phyloP scores from a whole-genome alignment of 352 stramenopile species.

The Globisporangium lucens region DNA sequence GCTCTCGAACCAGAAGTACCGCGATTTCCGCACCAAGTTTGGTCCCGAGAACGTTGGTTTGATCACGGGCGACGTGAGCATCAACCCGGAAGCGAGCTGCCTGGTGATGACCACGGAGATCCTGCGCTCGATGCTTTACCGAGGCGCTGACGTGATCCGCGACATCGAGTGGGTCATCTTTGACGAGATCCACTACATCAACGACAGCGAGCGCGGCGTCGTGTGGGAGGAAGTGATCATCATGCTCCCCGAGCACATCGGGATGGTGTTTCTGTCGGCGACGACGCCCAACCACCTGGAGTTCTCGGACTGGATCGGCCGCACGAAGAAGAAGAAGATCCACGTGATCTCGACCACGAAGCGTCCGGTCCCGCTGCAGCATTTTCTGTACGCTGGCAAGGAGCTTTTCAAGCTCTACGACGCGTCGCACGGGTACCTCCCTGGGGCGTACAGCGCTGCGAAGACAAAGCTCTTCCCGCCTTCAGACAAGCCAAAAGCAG shows the following conservation, averaged over 20 bases:
- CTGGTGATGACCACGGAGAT: slow-evolving; percentile 99
- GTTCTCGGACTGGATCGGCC: slow-evolving; percentile 99
- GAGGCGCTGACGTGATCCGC: slow-evolving; percentile 94
- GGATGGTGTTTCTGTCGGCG: slow-evolving; percentile 98
- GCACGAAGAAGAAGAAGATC: slow-evolving; percentile 95
- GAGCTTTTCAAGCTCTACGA: slow-evolving; percentile 90
- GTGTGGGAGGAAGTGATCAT: slow-evolving; percentile 99
- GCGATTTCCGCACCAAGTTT: slow-evolving; percentile 95
- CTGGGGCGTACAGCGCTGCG: slow-evolving; percentile 49
- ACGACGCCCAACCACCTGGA: slow-evolving; percentile 99
- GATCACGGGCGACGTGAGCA: slow-evolving; percentile 97
- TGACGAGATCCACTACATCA: slow-evolving; percentile 98
- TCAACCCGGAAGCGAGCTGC: slow-evolving; percentile 95
- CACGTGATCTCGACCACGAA: slow-evolving; percentile 98
- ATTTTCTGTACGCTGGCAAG: slow-evolving; percentile 94
- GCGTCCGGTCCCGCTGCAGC: slow-evolving; percentile 95
- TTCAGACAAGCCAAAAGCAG: slow-evolving; percentile 49
- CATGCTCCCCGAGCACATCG: slow-evolving; percentile 96
- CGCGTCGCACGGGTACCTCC: slow-evolving; percentile 47
- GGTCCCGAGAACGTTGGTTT: slow-evolving; percentile 93
- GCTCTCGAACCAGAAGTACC: slow-evolving; percentile 98
- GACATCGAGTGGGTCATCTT: slow-evolving; percentile 98
- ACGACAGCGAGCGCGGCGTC: slow-evolving; percentile 96
- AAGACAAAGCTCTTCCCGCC: slow-evolving; percentile 66
- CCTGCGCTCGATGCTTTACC: slow-evolving; percentile 94